A percentile compares a stretch with the other conserved stretches of the same genome.
phyloP scores from a whole-genome alignment of 352 stramenopile genomes.

The Pythium folliculosum region DNA sequence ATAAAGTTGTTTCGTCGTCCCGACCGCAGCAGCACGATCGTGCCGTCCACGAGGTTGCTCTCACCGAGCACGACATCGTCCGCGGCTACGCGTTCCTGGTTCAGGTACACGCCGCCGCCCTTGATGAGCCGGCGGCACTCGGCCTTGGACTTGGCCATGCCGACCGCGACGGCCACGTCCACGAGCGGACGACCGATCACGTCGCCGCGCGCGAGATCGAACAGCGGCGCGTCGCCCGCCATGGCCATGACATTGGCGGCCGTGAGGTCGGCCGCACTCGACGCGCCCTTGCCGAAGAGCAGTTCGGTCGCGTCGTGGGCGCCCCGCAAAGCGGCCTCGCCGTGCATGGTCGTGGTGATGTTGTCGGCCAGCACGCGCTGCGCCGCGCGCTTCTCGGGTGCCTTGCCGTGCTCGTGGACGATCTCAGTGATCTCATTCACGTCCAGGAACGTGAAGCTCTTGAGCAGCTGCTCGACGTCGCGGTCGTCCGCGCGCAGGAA shows the following conservation, averaged over 20 bases:
- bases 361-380: slow-evolving; percentile 71
- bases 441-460: slow-evolving; percentile 97
- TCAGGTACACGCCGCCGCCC: slow-evolving; percentile 94
- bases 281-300: slow-evolving; percentile 67
- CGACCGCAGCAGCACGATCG: slow-evolving; percentile 67
- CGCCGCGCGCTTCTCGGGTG: slow-evolving; percentile 77
- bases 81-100: slow-evolving; percentile 82
- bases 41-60: slow-evolving; percentile 60
- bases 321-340: slow-evolving; percentile 71
- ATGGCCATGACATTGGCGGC: slow-evolving; percentile 70
- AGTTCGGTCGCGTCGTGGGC: slow-evolving; percentile 63
- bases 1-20: slow-evolving; percentile 85
- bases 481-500: slow-evolving; percentile 88
- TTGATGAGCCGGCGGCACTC: slow-evolving; percentile 96
- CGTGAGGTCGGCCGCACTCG: slow-evolving; percentile 44
- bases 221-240: slow-evolving; percentile 63
- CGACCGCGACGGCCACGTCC: slow-evolving; percentile 90
- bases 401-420: slow-evolving; percentile 69
- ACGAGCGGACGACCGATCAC: slow-evolving; percentile 76
- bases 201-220: slow-evolving; percentile 41
- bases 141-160: slow-evolving; percentile 93
- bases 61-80: slow-evolving; percentile 40
- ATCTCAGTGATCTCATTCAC: slow-evolving; percentile 93
- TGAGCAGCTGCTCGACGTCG: slow-evolving; percentile 96
- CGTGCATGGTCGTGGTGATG: slow-evolving; percentile 95